Base-by-base conservation (phyloP, 805 yeast species). In the Maudiozyma pseudohumilis region DNA sequence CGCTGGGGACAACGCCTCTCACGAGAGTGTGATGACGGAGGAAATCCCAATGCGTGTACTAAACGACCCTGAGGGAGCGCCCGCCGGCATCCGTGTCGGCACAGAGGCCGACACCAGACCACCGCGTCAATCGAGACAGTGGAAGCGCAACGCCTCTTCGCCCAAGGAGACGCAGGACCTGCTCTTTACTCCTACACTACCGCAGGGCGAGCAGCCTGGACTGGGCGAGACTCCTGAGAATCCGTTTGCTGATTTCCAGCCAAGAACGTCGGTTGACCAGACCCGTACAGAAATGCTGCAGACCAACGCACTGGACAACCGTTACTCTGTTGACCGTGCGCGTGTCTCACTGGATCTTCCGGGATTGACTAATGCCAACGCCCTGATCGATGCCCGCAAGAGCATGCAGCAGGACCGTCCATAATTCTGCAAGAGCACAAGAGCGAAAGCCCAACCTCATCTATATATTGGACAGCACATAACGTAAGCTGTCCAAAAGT, bases 331-430 rank as follows among this genome's bases (percentile, higher is more conserved):
- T 26, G 68, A 65, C 32, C 57, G 62, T 32, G 68, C 68, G 1
- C 56, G 68, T 47, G 44, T 60, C 2, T 65, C 69, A 5, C 45
- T 64, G 21, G 69, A 65, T 12, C 43, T 65, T 22, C 69, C 69
- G 5, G 68, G 69, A 11, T 48, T 63, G 18, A 64, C 67, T 0
- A 59, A 55, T 35, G 69, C 69, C 2, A 36, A 35, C 19, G 19
- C 30, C 6, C 27, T 35, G 13, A 33, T 43, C 6, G 40, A 43
- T 12, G 40, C 36, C 8, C 40, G 46, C 20, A 43, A 38, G 28
- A 43, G 46, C 36, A 33, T 40, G 17, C 34, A 35, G 6, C 21
- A 29, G 9, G 34, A 39, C n/a, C 38, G 39, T 29, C 29, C 35
- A 24, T n/a, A n/a, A n/a, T n/a, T n/a, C n/a, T n/a, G n/a, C n/a